Evolutionary conservation across 2,329 filamentous ascomycete species (phyloP).

Genomic region (Monosporascus sp.): DNA sequence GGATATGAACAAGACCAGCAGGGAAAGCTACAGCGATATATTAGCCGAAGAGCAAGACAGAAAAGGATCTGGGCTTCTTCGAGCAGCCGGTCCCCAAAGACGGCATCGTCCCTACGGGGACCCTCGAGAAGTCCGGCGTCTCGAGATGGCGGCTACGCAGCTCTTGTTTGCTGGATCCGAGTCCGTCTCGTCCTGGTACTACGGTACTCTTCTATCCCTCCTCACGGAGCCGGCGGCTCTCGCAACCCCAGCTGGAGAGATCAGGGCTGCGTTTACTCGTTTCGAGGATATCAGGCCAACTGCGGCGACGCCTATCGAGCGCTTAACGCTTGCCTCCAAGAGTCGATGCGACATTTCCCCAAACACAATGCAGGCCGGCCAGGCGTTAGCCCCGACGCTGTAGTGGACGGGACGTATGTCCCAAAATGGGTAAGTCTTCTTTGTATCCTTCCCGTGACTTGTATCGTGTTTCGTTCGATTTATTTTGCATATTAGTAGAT

Average conservation of each 20-base stretch:
- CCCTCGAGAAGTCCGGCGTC: constrained; percentile 4
- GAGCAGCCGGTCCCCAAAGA: constrained; percentile 10
- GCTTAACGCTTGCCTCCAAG: constrained; percentile 30
- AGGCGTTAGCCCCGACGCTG: constrained; percentile 13
- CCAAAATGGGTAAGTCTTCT: constrained; percentile 15
- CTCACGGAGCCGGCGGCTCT: constrained; percentile 20
- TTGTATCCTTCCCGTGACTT: neutral
- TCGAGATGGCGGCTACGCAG: constrained; percentile 9
- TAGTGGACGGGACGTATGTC: constrained; percentile 16
- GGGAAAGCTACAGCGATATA: constrained; percentile 6
- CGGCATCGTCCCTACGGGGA: neutral
- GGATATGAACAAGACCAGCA: constrained; percentile 5
- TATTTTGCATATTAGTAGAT: neutral
- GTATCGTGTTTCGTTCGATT: neutral
- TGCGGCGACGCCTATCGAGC: constrained; percentile 20
- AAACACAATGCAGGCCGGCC: constrained; percentile 18
- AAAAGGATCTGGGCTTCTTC: constrained; percentile 16
- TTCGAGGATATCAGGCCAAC: constrained; percentile 24
- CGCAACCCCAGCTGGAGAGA: constrained; percentile 22
- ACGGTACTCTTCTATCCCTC: constrained; percentile 11
- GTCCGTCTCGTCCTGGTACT: constrained; percentile 8
- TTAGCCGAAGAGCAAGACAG: constrained; percentile 7
- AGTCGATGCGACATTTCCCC: constrained; percentile 28
- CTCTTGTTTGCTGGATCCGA: constrained; percentile 13
- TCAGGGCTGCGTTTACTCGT: constrained; percentile 23